Conservation (phyloP, 2,329 filamentous ascomycete species). For the Knufia petricola region DNA sequence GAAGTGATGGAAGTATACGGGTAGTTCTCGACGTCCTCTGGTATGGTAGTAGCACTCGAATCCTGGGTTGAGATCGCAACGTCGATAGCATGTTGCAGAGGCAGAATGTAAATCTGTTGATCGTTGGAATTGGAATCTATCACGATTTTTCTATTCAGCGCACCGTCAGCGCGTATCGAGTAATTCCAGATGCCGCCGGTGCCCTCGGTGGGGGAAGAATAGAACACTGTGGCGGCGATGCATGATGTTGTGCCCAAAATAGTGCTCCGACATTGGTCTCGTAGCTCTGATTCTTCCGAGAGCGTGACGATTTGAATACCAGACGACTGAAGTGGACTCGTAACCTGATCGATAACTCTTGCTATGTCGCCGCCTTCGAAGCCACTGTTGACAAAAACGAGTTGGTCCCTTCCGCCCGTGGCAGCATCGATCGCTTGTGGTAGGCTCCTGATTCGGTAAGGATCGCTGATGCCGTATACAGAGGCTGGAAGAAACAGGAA, state of each 20-base stretch:
- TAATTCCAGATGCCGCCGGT: slow-evolving; percentile 68
- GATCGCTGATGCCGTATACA: slow-evolving; percentile 59
- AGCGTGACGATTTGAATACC: slow-evolving; percentile 50
- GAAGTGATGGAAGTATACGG: slow-evolving; percentile 65
- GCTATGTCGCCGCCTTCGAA: slow-evolving; percentile 61
- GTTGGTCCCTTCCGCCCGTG: slow-evolving; percentile 51
- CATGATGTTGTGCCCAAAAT: slow-evolving; percentile 60
- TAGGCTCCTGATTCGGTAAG: slow-evolving; percentile 54
- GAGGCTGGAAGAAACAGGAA: slow-evolving; percentile 76
- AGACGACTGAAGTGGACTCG: slow-evolving; percentile 45
- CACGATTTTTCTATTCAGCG: slow-evolving; percentile 56
- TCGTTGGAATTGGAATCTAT: slow-evolving; percentile 60
- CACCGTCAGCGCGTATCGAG: slow-evolving; percentile 66
- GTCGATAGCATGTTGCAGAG: slow-evolving; percentile 71
- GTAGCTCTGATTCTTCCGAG: slow-evolving; percentile 47
- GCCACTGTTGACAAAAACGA: slow-evolving; percentile 73
- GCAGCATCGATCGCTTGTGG: slow-evolving; percentile 52
- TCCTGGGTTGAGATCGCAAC: slow-evolving; percentile 46
- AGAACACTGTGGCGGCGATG: slow-evolving; percentile 65
- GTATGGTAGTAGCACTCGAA: slow-evolving; percentile 36
- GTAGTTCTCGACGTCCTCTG: slow-evolving; percentile 49
- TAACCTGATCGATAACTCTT: slow-evolving; percentile 55
- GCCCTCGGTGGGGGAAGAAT: slow-evolving; percentile 65
- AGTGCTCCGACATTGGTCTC: slow-evolving; percentile 53
- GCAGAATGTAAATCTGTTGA: slow-evolving; percentile 65